Conservation (phyloP, 495 filamentous ascomycete genomes). For the Pyrenula massariospora region DNA sequence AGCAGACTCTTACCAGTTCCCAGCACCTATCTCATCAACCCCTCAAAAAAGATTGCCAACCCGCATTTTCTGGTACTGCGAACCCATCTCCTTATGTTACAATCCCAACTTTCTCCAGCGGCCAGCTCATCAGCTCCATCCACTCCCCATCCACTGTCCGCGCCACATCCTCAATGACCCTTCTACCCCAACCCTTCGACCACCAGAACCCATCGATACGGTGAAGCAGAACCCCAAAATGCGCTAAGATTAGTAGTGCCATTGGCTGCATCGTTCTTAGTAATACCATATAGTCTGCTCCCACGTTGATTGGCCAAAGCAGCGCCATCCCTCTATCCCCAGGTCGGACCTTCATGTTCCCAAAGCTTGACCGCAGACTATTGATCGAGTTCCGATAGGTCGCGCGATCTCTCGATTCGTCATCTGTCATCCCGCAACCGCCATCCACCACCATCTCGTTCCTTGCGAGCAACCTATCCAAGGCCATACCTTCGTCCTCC, state of each 20-base stretch:
- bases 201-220: conserved; percentile 31
- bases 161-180: conserved; percentile 26
- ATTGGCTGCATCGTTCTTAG: conserved; percentile 40
- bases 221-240: conserved; percentile 34
- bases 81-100: background rate
- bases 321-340: conserved; percentile 12
- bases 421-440: conserved; percentile 19
- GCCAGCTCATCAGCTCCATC: background rate
- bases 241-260: conserved; percentile 36
- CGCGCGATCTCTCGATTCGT: conserved; percentile 15
- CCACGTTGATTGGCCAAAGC: conserved; percentile 38
- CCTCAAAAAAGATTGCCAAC: no score
- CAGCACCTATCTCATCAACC: no score
- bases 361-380: conserved; percentile 10
- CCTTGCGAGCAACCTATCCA: conserved; percentile 17
- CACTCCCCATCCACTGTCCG: background rate
- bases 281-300: conserved; percentile 34
- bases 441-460: conserved; percentile 23
- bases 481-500: conserved; percentile 9
- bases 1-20: no score
- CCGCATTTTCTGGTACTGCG: no score
- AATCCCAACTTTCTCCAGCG: background rate
- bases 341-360: conserved; percentile 8
- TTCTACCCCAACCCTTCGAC: conserved; percentile 30
- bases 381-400: conserved; percentile 20